Evolutionary conservation across 805 yeast genomes (phyloP), one percentile per base, ranked within the genome.

Genomic region (Saccharomycopsis schoenii): DNA sequence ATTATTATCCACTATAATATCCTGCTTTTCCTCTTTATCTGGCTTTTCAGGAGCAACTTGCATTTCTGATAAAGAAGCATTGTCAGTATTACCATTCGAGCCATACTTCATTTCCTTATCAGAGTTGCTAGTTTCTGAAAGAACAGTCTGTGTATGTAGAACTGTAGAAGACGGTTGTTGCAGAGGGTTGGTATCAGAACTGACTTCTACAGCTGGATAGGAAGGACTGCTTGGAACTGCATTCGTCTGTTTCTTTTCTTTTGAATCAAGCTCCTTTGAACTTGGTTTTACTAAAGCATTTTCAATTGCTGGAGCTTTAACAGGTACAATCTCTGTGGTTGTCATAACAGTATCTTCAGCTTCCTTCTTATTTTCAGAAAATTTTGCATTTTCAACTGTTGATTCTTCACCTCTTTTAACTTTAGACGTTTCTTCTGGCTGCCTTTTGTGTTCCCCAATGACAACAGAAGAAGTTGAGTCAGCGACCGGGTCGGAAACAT

Each of bases 291-390:
- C 34, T 5, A 17, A 25, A 12, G 15, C n/a, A 10, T 11, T 15
- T 37, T 5, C 12, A 37, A 14, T 14, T 12, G 15, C 41, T 5
- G 41, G 10, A 37, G 41, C 10, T 37, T 9, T 12, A 37, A 37
- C 34, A 21, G 52, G 52, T 19, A 47, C 52, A 21, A 11, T 12
- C n/a, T 47, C 34, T 11, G 52, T 24, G 9, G 52, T 12, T 11
- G 12, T 25, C 21, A 19, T 8, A 52, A 2, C 37, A n/a, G 5
- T 19, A 36, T 52, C 15, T n/a, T 68, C 70, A 17, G 69, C 68
- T 15, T 68, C 67, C 21, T 8, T 8, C 2, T 47, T 24, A 4
- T 47, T 34, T 9, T 24, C 14, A 21, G 34, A 29, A 6, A 6
- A 9, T 21, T 47, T 15, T 1, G 4, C 52, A 47, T 17, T 21